Evolutionary conservation across 768 basidiomycete species (phyloP).

Genomic region (Hericium coralloides): DNA sequence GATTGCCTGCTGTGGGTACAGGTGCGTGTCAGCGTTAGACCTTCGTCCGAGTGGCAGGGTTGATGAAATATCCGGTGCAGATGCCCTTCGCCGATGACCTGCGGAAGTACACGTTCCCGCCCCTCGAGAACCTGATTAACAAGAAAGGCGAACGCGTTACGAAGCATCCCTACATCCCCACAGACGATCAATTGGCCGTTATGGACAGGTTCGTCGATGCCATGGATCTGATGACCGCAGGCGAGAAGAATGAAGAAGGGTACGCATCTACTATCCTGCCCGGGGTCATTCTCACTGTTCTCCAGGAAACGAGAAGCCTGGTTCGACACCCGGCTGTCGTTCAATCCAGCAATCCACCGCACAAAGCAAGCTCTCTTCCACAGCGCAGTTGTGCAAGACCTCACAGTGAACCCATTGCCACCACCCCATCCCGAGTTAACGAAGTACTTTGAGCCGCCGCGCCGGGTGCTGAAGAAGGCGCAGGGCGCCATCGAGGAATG

Average conservation of each 20-base stretch:
- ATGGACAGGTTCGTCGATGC: constrained; percentile 87
- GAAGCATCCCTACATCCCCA: constrained; percentile 79
- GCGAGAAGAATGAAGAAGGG: constrained; percentile 73
- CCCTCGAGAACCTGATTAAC: constrained; percentile 62
- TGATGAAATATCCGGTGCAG: constrained; percentile 28
- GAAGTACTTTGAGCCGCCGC: constrained; percentile 80
- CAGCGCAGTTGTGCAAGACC: constrained; percentile 65
- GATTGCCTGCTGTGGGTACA: constrained; percentile 83
- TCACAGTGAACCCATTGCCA: constrained; percentile 66
- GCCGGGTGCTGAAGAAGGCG: constrained; percentile 53
- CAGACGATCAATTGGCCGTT: constrained; percentile 60
- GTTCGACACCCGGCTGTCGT: constrained; percentile 73
- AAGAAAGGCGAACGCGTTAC: constrained; percentile 66
- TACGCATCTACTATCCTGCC: constrained; percentile 18
- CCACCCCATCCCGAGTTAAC: constrained; percentile 80
- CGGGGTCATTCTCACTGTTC: not conserved
- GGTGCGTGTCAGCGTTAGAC: constrained; percentile 31
- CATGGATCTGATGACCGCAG: constrained; percentile 79
- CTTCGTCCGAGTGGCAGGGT: no score
- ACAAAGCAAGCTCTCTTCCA: constrained; percentile 93
- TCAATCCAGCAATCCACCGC: constrained; percentile 85
- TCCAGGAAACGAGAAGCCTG: constrained; percentile 54
- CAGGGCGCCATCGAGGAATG: constrained; percentile 48
- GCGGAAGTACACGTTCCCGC: constrained; percentile 79
- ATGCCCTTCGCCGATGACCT: constrained; percentile 96